These are phyloP conservation scores for Suillus discolor DNA, from an alignment of 768 basidiomycete genomes.

Conservation along the genomic window DNA sequence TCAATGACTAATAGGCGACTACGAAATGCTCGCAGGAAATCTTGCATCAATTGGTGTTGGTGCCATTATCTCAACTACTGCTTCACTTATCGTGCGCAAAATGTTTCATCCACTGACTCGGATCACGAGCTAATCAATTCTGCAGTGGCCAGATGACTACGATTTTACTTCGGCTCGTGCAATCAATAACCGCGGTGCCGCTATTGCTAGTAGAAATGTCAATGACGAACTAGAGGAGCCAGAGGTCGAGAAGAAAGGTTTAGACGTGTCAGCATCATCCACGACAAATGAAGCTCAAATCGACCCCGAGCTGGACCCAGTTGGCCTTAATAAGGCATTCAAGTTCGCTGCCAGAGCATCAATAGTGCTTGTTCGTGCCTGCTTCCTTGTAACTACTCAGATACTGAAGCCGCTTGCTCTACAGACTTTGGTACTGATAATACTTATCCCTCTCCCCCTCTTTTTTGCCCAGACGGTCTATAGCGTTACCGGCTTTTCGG, in stretches of 20 bases:
- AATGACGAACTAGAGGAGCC: conserved; percentile 22
- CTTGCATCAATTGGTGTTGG: conserved; percentile 83
- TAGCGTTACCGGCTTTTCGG: conserved; percentile 61
- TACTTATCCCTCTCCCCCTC: conserved; percentile 82
- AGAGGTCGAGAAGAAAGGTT: conserved; percentile 42
- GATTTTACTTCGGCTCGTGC: conserved; percentile 79
- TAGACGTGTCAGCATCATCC: conserved; percentile 31
- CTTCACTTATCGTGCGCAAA: conserved; percentile 62
- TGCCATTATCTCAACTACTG: conserved; percentile 67
- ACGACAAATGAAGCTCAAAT: conserved; percentile 39
- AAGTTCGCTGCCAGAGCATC: conserved; percentile 80
- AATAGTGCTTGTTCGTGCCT: conserved; percentile 54
- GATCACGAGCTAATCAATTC: background rate
- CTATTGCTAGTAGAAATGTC: conserved; percentile 18
- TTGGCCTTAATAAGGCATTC: conserved; percentile 71
- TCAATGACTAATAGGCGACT: conserved; percentile 37
- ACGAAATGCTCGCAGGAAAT: conserved; percentile 87
- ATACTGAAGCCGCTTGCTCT: conserved; percentile 2
- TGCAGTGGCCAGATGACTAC: conserved; percentile 78
- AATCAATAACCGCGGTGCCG: conserved; percentile 51
- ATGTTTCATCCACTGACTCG: background rate
- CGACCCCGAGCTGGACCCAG: conserved; percentile 66
- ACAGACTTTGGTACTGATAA: conserved; percentile 62
- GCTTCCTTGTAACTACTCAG: conserved; percentile 1
- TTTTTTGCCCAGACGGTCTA: conserved; percentile 83